phyloP scores from a whole-genome alignment of 257 asterid species.

The Paulownia fortunei region DNA sequence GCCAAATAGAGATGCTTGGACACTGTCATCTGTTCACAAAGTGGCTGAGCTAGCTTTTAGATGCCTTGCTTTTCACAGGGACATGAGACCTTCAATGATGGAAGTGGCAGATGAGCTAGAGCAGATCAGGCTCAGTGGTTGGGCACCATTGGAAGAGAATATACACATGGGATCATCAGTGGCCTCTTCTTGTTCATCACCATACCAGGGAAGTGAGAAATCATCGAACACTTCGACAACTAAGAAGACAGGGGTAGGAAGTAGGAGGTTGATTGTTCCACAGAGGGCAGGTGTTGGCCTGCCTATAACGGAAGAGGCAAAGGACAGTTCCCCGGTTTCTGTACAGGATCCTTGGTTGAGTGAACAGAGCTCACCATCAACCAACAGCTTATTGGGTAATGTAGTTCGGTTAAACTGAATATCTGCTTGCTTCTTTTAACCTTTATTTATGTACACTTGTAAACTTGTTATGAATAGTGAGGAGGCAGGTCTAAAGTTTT shows the following conservation, averaged over 20 bases:
- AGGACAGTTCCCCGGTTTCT: conserved; percentile 73
- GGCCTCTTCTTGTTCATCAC: conserved; percentile 74
- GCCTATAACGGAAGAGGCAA: conserved; percentile 46
- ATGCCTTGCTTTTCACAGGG: conserved; percentile 89
- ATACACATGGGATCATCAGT: conserved; percentile 58
- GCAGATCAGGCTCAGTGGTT: conserved; percentile 73
- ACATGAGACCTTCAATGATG: conserved; percentile 94
- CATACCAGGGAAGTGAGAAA: conserved; percentile 65
- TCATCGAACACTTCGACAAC: conserved; percentile 46
- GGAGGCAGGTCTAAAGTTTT: conserved; percentile 27
- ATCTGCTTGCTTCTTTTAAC: not conserved
- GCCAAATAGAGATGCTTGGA: conserved; percentile 94
- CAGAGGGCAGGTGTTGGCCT: conserved; percentile 32
- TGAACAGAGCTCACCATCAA: conserved; percentile 80
- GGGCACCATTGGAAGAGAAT: conserved; percentile 79
- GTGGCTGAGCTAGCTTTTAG: conserved; percentile 92
- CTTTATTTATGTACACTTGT: conserved; percentile 27
- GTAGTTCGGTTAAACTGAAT: conserved; percentile 33
- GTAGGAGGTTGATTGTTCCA: conserved; percentile 55
- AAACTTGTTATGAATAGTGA: conserved; percentile 24
- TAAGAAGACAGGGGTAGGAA: conserved; percentile 50
- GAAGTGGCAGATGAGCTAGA: conserved; percentile 97
- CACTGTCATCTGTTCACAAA: conserved; percentile 75
- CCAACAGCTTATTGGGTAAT: conserved; percentile 69
- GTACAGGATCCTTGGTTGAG: conserved; percentile 86